A percentile compares a stretch with the other conserved stretches of the same genome.
These are phyloP conservation scores for Lipomyces chichibuensis DNA, from an alignment of 805 yeast species.

Conservation along the genomic window DNA sequence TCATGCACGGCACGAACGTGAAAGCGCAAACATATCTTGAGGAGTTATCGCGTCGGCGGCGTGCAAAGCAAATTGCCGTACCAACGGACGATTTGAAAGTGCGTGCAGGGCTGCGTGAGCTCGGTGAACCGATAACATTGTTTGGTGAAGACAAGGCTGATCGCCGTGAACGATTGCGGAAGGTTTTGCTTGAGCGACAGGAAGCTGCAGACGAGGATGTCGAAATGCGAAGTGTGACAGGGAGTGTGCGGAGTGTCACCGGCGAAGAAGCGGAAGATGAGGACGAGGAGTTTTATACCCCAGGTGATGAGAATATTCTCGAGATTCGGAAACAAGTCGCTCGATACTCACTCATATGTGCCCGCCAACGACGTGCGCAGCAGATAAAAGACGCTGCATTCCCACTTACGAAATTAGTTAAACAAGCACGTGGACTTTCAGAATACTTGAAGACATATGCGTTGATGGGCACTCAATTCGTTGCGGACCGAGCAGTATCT, in stretches of 20 bases:
- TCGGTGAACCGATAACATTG: constrained; percentile 60
- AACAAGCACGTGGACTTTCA: constrained; percentile 52
- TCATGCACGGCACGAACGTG: constrained; percentile 18
- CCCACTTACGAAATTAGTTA: constrained; percentile 51
- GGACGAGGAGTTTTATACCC: constrained; percentile 84
- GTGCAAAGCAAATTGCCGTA: constrained; percentile 42
- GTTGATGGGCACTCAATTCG: constrained; percentile 68
- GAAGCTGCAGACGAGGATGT: constrained; percentile 33
- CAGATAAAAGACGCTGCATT: constrained; percentile 38
- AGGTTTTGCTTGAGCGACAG: constrained; percentile 46
- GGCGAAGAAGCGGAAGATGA: constrained; percentile 51
- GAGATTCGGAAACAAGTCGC: constrained; percentile 59
- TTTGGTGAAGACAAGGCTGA: constrained; percentile 64
- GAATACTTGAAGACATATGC: constrained; percentile 46
- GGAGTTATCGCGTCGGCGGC: constrained; percentile 23
- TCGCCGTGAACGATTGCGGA: constrained; percentile 62
- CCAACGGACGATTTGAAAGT: constrained; percentile 75
- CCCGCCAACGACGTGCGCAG: constrained; percentile 17
- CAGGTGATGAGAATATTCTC: constrained; percentile 62
- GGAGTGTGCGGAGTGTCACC: constrained; percentile 32
- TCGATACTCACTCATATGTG: constrained; percentile 51
- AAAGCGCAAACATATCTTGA: constrained; percentile 31
- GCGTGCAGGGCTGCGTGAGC: constrained; percentile 49
- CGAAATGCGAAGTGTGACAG: constrained; percentile 28
- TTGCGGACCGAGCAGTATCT: constrained; percentile 71